Conservation (phyloP, 2,329 filamentous ascomycete species). For the Penicillium sp. region DNA sequence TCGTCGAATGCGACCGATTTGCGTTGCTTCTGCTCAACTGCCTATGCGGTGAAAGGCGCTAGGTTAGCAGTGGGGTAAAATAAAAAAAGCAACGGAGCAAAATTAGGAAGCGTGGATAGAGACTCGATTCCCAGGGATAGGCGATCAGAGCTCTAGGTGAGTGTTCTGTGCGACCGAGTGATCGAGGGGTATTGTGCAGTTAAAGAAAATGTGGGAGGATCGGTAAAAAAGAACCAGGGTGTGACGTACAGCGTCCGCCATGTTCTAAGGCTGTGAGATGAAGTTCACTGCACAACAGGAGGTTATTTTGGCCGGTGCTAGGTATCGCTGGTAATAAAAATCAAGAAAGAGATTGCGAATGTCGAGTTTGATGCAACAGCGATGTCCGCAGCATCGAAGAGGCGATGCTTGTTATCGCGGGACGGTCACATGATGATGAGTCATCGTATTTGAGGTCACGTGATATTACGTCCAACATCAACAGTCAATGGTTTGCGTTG, state of each 20-base stretch:
- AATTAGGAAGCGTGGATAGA: constrained; percentile 7
- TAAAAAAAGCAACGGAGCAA: constrained; percentile 5
- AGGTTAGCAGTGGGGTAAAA: constrained; percentile 26
- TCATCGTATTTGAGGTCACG: constrained; percentile 8
- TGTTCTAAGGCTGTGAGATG: constrained; percentile 24
- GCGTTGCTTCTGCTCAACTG: constrained; percentile 60
- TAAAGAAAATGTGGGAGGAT: constrained; percentile 40
- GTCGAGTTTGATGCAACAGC: constrained; percentile 20
- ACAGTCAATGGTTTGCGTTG: constrained; percentile 4
- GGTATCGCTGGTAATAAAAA: constrained; percentile 2
- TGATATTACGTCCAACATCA: constrained; percentile 3
- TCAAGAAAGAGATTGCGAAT: constrained; percentile 7
- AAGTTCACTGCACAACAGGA: constrained; percentile 12
- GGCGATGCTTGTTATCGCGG: constrained; percentile 24
- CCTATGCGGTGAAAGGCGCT: constrained; percentile 31
- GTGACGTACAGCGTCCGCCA: constrained; percentile 46
- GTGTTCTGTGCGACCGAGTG: constrained; percentile 19
- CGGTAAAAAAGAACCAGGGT: constrained; percentile 34
- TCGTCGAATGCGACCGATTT: constrained; percentile 94
- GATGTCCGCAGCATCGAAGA: constrained; percentile 16
- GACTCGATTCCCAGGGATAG: neutral
- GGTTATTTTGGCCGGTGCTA: neutral
- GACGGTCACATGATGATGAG: constrained; percentile 18
- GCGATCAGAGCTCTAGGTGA: neutral
- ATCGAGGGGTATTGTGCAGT: constrained; percentile 31